Evolutionary conservation across 192 early-diverging fungal genomes (phyloP).

Genomic region (Backusella liffmaniae): DNA sequence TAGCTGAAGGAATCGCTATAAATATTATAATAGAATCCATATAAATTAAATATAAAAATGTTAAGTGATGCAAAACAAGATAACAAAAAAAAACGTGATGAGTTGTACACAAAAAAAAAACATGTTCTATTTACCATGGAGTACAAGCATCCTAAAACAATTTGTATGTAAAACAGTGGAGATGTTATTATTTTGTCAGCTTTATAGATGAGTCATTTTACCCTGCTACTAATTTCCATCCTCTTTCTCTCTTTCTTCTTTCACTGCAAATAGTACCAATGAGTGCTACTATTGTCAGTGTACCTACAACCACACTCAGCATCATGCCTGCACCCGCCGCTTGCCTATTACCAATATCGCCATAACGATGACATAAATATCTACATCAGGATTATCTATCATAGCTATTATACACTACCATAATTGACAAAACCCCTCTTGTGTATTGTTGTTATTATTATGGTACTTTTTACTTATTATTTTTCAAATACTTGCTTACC

Average conservation of each 20-base stretch:
- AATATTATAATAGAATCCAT: not conserved
- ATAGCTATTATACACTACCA: not conserved
- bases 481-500: not conserved
- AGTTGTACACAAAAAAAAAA: not conserved
- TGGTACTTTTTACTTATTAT: not conserved
- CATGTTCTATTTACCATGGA: slow-evolving; percentile 14
- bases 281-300: slow-evolving; percentile 18
- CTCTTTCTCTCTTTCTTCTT: slow-evolving; percentile 25
- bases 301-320: slow-evolving; percentile 22
- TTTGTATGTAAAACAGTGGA: not conserved
- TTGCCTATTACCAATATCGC: not conserved
- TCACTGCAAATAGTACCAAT: slow-evolving; percentile 24
- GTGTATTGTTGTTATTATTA: not conserved
- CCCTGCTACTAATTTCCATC: slow-evolving; percentile 28
- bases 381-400: not conserved
- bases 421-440: slow-evolving; percentile 27
- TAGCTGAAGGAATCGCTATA: slow-evolving; percentile 19
- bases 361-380: not conserved
- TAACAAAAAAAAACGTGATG: not conserved
- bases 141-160: slow-evolving; percentile 18
- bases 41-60: not conserved
- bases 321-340: slow-evolving; percentile 25
- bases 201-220: not conserved
- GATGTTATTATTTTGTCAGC: not conserved
- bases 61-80: not conserved